phyloP scores from a whole-genome alignment of 805 yeast genomes.

The Maudiozyma turicensis region DNA sequence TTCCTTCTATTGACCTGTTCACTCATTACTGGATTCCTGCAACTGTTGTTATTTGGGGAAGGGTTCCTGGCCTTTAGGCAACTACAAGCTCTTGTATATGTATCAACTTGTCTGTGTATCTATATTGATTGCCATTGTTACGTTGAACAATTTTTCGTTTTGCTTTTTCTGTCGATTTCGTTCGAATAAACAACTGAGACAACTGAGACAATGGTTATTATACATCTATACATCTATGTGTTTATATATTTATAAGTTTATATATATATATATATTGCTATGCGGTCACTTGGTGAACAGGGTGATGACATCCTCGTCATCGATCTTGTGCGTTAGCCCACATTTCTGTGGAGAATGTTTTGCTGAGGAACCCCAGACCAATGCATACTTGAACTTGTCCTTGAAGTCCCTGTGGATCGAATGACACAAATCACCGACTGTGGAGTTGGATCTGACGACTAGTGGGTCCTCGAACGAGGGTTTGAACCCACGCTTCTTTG shows the following conservation, averaged over 20 bases:
- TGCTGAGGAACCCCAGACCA: conserved; percentile 94
- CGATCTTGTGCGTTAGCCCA: conserved; percentile 72
- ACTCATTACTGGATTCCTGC: neutral
- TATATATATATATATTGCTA: neutral
- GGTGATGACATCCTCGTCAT: conserved; percentile 92
- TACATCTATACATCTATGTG: too few species aligned
- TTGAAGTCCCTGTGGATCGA: conserved; percentile 88
- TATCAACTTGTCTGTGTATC: too few species aligned
- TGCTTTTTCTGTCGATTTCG: neutral
- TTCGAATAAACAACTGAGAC: neutral
- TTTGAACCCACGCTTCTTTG: conserved; percentile 73
- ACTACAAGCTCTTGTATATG: too few species aligned
- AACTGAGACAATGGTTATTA: too few species aligned
- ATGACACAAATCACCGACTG: conserved; percentile 83
- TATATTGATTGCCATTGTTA: too few species aligned
- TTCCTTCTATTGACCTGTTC: conserved; percentile 30
- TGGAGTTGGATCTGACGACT: conserved; percentile 73
- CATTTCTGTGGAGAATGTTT: conserved; percentile 96
- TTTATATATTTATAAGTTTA: too few species aligned
- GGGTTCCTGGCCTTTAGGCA: too few species aligned
- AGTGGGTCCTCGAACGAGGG: conserved; percentile 86
- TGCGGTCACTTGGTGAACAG: conserved; percentile 62
- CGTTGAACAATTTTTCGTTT: too few species aligned
- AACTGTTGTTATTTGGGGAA: too few species aligned
- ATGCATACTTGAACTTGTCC: conserved; percentile 83